A percentile compares a stretch with the other conserved stretches of the same genome.
Evolutionary conservation across 2,329 filamentous ascomycete species (phyloP).

Genomic region (Calonectria pseudoreteaudii): DNA sequence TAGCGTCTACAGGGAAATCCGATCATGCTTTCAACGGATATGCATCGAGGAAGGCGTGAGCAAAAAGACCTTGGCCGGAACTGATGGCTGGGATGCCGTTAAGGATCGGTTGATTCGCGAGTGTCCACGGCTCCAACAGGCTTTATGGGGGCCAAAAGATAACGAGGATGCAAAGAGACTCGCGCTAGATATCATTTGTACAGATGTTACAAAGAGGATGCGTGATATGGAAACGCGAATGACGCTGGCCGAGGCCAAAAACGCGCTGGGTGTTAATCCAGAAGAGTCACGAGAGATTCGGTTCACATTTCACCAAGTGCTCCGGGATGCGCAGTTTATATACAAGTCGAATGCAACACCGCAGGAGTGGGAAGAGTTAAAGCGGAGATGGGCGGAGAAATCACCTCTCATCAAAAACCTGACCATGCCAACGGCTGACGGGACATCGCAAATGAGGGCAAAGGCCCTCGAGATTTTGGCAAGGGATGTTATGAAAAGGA

Average conservation of each 20-base stretch:
- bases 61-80: slow-evolving; percentile 82
- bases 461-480: slow-evolving; percentile 79
- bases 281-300: slow-evolving; percentile 69
- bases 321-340: slow-evolving; percentile 75
- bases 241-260: slow-evolving; percentile 81
- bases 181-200: slow-evolving; percentile 83
- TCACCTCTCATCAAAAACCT: slow-evolving; percentile 68
- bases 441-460: slow-evolving; percentile 65
- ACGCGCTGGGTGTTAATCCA: slow-evolving; percentile 60
- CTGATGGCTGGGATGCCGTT: slow-evolving; percentile 78
- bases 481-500: slow-evolving; percentile 81
- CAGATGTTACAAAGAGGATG: slow-evolving; percentile 85
- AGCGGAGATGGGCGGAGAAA: slow-evolving; percentile 73
- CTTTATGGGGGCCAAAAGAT: slow-evolving; percentile 69
- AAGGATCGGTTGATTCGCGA: slow-evolving; percentile 76
- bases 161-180: slow-evolving; percentile 72
- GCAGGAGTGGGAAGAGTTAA: slow-evolving; percentile 78
- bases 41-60: slow-evolving; percentile 75
- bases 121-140: slow-evolving; percentile 70
- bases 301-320: slow-evolving; percentile 72
- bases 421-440: slow-evolving; percentile 61
- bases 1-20: slow-evolving; percentile 71
- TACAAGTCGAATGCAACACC: slow-evolving; percentile 80
- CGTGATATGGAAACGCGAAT: slow-evolving; percentile 73
- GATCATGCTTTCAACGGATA: slow-evolving; percentile 76